Conservation (phyloP, 176 grass and related monocot genomes). For the Miscanthus lutarioriparius region DNA sequence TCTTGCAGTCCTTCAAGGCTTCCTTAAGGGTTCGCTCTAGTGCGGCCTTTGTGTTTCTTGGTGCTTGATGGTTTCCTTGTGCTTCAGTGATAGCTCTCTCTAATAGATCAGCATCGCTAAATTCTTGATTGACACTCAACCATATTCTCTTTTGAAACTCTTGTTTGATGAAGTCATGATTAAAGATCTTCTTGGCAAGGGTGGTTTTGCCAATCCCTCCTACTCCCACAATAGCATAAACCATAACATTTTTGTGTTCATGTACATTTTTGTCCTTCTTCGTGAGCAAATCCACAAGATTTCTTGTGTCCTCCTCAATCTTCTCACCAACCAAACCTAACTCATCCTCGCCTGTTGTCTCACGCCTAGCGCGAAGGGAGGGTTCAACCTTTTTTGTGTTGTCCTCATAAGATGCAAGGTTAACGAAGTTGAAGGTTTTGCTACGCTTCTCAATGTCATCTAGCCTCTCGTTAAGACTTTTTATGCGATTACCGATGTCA, state of each 20-base stretch:
- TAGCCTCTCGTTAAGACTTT: too few species aligned
- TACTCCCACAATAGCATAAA: conserved; percentile 27
- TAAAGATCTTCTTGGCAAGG: conserved; percentile 27
- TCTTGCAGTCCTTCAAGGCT: not conserved
- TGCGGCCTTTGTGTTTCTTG: not conserved
- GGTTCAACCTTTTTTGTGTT: too few species aligned
- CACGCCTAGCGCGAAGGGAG: too few species aligned
- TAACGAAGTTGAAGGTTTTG: too few species aligned
- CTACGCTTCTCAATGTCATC: too few species aligned
- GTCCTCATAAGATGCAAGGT: too few species aligned
- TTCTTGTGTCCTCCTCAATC: too few species aligned
- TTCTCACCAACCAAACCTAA: too few species aligned
- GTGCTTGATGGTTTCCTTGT: not conserved
- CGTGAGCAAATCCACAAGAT: too few species aligned
- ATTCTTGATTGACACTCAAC: conserved; percentile 10
- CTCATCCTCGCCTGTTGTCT: too few species aligned
- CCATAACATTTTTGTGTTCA: not conserved
- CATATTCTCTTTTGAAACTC: conserved; percentile 24
- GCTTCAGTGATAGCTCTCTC: not conserved
- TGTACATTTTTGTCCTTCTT: too few species aligned
- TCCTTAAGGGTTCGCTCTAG: not conserved
- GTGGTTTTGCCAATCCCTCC: conserved; percentile 41
- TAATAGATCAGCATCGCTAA: not conserved
- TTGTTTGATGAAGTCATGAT: not conserved
- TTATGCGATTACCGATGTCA: too few species aligned